phyloP scores from a whole-genome alignment of 306 rosid species.

The Rosa multiflora region DNA sequence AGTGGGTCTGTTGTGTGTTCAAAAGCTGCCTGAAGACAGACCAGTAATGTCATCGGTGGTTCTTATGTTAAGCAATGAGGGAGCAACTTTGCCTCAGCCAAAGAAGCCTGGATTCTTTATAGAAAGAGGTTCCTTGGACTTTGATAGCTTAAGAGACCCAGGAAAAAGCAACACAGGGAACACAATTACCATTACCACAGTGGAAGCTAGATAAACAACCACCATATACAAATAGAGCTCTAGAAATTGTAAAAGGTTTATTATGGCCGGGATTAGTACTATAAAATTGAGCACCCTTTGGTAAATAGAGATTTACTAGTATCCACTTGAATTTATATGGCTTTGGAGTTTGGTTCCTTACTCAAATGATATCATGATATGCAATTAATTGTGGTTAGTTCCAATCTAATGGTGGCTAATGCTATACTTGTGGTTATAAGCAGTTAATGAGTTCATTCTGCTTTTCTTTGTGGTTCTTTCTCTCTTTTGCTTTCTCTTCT shows the following conservation, averaged over 20 bases:
- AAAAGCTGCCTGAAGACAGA: conserved; percentile 9
- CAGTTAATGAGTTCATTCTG: neutral
- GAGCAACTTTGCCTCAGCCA: conserved; percentile 18
- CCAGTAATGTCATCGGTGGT: conserved; percentile 27
- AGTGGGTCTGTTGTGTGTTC: conserved; percentile 26
- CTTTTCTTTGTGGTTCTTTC: neutral
- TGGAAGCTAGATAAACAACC: conserved; percentile 1
- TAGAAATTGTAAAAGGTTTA: neutral
- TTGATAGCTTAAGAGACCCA: neutral
- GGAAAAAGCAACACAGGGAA: neutral
- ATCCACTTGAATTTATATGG: neutral
- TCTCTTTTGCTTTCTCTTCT: conserved; percentile 25
- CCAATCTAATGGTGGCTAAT: neutral
- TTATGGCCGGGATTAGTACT: too few relatives aligned
- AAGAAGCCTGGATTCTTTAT: conserved; percentile 29
- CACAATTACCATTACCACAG: neutral
- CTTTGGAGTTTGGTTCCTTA: neutral
- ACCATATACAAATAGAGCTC: neutral
- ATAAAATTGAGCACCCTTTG: neutral
- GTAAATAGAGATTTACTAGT: neutral
- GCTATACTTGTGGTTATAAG: neutral
- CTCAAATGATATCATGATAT: neutral
- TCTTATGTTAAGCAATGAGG: conserved; percentile 22
- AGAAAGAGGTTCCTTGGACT: conserved; percentile 14
- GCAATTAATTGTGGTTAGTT: neutral